Evolutionary conservation across 768 basidiomycete species (phyloP).

Genomic region (Termitomyces titanicus): DNA sequence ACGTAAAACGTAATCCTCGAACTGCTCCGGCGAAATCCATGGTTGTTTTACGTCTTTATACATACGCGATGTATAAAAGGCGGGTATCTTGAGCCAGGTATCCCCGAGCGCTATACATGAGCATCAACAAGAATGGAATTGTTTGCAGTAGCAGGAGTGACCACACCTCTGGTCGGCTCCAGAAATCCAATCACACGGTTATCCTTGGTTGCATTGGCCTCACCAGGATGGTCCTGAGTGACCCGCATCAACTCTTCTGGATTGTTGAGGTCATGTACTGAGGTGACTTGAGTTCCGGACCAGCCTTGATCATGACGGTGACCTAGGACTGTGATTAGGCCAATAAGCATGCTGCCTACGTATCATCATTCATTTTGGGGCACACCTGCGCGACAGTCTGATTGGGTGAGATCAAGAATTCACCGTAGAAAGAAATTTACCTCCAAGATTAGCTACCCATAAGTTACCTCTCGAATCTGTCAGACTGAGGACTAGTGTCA

Average conservation of each 20-base stretch:
- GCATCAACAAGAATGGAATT: neutral
- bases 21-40: constrained; percentile 27
- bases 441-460: constrained; percentile 59
- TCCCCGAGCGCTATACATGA: constrained; percentile 37
- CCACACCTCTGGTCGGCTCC: constrained; percentile 54
- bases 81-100: constrained; percentile 42
- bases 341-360: neutral
- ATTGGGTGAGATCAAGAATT: neutral
- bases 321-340: constrained; percentile 5
- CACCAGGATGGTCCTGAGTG: constrained; percentile 44
- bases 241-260: constrained; percentile 42
- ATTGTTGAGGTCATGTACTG: constrained; percentile 40
- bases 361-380: neutral
- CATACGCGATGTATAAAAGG: constrained; percentile 8
- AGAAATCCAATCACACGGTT: constrained; percentile 51
- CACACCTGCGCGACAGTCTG: constrained; percentile 15
- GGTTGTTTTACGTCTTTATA: constrained; percentile 21
- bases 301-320: constrained; percentile 28
- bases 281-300: constrained; percentile 38
- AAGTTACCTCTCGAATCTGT: constrained; percentile 45
- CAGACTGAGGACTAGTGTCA: constrained; percentile 50
- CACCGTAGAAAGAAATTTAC: constrained; percentile 7
- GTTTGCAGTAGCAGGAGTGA: neutral
- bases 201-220: constrained; percentile 40
- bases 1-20: constrained; percentile 29